These are phyloP conservation scores for Ulvella scutata DNA, from an alignment of 139 green algal genomes.

Conservation along the genomic window DNA sequence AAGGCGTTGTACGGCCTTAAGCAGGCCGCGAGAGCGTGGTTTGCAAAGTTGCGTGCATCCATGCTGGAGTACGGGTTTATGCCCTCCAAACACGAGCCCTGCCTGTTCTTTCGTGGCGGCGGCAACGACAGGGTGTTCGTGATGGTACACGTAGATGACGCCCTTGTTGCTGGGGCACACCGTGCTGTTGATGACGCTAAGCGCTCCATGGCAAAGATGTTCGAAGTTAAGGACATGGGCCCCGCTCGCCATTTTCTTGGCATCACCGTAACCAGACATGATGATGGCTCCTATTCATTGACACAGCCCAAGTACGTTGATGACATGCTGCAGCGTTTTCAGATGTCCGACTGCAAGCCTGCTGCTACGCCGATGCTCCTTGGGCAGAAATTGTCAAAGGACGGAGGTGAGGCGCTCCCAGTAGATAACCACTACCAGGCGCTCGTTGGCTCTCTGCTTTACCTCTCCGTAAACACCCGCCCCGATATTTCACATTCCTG, in stretches of 20 bases:
- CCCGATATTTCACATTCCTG: constrained; percentile 11
- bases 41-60: background rate
- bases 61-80: constrained; percentile 10
- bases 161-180: too few species aligned
- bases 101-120: background rate
- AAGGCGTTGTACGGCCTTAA: constrained; percentile 21
- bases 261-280: too few species aligned
- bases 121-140: background rate
- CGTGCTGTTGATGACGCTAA: too few species aligned
- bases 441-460: constrained; percentile 5
- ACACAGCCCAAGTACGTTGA: background rate
- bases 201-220: too few species aligned
- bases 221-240: too few species aligned
- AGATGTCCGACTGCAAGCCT: background rate
- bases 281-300: too few species aligned
- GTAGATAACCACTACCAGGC: background rate
- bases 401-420: background rate
- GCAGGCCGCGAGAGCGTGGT: constrained; percentile 14
- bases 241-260: constrained; percentile 11
- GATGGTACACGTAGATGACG: constrained; percentile 10
- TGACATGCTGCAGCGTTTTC: constrained; percentile 6
- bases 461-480: constrained; percentile 5
- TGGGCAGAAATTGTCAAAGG: background rate
- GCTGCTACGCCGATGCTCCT: background rate
- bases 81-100: constrained; percentile 8